Base-by-base conservation (phyloP, 352 stramenopile species). In the Thraustochytrium striatum region DNA sequence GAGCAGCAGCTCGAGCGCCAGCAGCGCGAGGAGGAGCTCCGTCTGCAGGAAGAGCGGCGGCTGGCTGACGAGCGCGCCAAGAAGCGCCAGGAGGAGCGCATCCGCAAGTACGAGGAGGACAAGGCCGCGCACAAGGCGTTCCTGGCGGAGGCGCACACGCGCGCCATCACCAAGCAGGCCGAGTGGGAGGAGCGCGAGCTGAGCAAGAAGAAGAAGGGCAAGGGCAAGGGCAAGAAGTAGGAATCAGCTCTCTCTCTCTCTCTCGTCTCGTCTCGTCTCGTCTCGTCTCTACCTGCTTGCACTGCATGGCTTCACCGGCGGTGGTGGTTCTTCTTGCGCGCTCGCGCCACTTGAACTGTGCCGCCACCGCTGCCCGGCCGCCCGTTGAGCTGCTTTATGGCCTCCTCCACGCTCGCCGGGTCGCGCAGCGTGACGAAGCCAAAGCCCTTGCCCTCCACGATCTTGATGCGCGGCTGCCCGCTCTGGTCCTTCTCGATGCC, bases 361-460 rank as follows among this genome's bases (percentile, higher is more conserved):
- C 5, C 7, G 3, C 69, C 69, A n/a, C 50, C 8, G 28, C 21
- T 32, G 32, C 47, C 69, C 0, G 69, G 69, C 30, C 38, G 44
- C 7, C 69, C 69, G 43, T 79, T 30, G 39, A 79, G 69, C 38
- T 44, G 52, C 7, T 50, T 52, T 16, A 69, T 79, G 35, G 69
- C 69, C 35, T 79, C 69, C 8, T 16, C 52, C 13, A 58, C 19
- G 35, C 55, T 79, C 16, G 50, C 21, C 13, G 38, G 32, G 5
- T 55, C 57, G 5, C 36, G 39, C 2, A 79, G 57, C 35, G 69
- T 79, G 1, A 79, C 57, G 39, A 79, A 79, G 33, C 16, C 69
- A 53, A 79, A 79, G 39, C 53, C 69, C 30, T 69, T 79, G 55
- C 69, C 69, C n/a, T 79, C 69, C 9, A 79, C 72, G 32, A 79